Evolutionary conservation across 2,329 filamentous ascomycete genomes (phyloP).

Genomic region (Aspergillus glaucus): DNA sequence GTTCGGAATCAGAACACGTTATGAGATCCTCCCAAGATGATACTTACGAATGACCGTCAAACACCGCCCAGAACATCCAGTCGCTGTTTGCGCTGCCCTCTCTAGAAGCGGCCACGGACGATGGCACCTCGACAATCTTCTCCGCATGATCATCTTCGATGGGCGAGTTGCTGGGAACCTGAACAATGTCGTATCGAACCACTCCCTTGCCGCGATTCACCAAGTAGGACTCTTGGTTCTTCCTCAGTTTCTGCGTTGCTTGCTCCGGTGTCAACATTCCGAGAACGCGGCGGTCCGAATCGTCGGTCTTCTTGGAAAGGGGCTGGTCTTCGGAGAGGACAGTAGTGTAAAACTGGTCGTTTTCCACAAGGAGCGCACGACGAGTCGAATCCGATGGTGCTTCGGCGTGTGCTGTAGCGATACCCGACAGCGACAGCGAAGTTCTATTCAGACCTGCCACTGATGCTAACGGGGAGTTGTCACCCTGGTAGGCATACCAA

Average conservation of each 20-base stretch:
- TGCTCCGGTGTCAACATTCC: conserved; percentile 97
- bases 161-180: conserved; percentile 91
- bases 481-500: conserved; percentile 44
- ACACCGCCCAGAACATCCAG: conserved; percentile 99
- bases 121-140: conserved; percentile 88
- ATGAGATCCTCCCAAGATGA: neutral
- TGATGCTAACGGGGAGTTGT: conserved; percentile 20
- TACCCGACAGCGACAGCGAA: conserved; percentile 17
- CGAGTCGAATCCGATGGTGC: conserved; percentile 50
- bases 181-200: conserved; percentile 87
- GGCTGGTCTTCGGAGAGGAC: conserved; percentile 79
- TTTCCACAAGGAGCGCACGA: conserved; percentile 75
- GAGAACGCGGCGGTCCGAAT: conserved; percentile 75
- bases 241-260: conserved; percentile 79
- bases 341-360: conserved; percentile 83
- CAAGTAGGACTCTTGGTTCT: conserved; percentile 84
- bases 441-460: conserved; percentile 17
- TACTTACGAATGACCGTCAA: conserved; percentile 87
- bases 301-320: conserved; percentile 79
- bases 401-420: conserved; percentile 28
- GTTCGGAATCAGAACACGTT: conserved; percentile 9
- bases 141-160: conserved; percentile 98
- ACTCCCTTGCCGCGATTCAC: conserved; percentile 87
- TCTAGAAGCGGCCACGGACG: conserved; percentile 50
- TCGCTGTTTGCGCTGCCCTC: conserved; percentile 60